phyloP scores from a whole-genome alignment of 2,329 filamentous ascomycete species.

The Moelleriella libera region DNA sequence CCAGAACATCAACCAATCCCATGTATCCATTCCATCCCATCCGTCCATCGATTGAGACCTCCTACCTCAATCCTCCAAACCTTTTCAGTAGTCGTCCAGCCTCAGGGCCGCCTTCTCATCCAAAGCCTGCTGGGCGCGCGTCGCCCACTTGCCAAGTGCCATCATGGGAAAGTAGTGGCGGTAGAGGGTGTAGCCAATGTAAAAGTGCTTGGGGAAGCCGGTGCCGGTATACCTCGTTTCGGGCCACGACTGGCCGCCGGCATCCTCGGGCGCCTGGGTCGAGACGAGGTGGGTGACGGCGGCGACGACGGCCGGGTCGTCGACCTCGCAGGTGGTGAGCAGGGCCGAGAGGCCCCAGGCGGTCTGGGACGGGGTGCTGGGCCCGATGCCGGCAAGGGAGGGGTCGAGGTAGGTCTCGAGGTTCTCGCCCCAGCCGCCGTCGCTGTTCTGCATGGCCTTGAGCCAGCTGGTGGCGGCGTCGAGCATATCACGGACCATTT shows the following conservation, averaged over 20 bases:
- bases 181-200: constrained; percentile 3
- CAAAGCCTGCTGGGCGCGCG: neutral
- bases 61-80: too few species aligned
- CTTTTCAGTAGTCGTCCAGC: neutral
- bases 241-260: constrained; percentile 1
- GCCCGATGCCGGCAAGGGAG: constrained; percentile 1
- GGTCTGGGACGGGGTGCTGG: constrained; percentile 4
- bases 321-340: neutral
- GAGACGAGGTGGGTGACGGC: neutral
- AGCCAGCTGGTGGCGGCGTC: neutral
- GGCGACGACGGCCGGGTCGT: neutral
- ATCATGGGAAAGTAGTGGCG: constrained; percentile 4
- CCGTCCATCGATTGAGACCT: too few species aligned
- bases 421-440: constrained; percentile 4
- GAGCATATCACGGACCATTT: neutral
- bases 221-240: constrained; percentile 1
- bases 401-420: constrained; percentile 1
- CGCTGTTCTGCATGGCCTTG: constrained; percentile 1
- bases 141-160: constrained; percentile 1
- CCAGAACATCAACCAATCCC: too few species aligned
- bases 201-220: constrained; percentile 2
- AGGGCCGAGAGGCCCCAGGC: constrained; percentile 1
- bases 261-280: neutral
- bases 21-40: too few species aligned
- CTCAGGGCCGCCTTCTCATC: neutral